Evolutionary conservation across 2,329 filamentous ascomycete species (phyloP), one percentile per base, ranked within the genome.

Genomic region (Paradendryphiella salina): DNA sequence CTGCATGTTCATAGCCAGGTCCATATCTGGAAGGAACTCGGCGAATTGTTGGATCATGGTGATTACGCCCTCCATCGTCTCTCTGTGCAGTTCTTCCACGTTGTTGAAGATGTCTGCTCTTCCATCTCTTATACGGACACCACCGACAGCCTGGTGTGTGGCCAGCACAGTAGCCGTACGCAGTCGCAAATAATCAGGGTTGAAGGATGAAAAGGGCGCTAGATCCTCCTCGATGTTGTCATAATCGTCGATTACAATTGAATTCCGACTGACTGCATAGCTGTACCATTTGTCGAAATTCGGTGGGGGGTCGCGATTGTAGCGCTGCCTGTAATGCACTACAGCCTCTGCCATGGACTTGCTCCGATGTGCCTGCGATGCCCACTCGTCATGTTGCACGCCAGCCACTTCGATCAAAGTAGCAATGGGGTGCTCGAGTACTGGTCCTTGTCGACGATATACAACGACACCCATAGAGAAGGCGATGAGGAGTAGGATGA

Each of bases 1-100:
- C 52, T 85, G 83, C n/a, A 85, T 63, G 53, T 85, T 85, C 70
- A 85, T 80, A 0, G 80, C 82, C 31, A 86, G 66, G 60, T 85
- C 82, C 83, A 86, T 85, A 52, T 85, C 82, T 0, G 83, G 83
- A 23, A 85, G 73, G 57, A 77, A 75, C 47, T 80, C 64, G 1
- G 76, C 74, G 57, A 85, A 67, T 7, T 66, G 61, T 28, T 64
- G 73, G 26, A 85, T 81, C 74, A 85, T 82, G 5, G 73, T 61
- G 1, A 77, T 71, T 1, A 81, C 73, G 18, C 81, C 81, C 26
- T 81, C 76, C 7, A 85, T 73, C 79, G 84, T 82, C 81, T 82
- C 84, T 14, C 75, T 73, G 66, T 85, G 81, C 3, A 82, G 82
- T 1, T 77, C 78, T 45, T 77, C 73, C 8, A 83, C 79, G 20